phyloP scores from a whole-genome alignment of 1,284 basidiomycete genomes.

The Caloboletus firmus region DNA sequence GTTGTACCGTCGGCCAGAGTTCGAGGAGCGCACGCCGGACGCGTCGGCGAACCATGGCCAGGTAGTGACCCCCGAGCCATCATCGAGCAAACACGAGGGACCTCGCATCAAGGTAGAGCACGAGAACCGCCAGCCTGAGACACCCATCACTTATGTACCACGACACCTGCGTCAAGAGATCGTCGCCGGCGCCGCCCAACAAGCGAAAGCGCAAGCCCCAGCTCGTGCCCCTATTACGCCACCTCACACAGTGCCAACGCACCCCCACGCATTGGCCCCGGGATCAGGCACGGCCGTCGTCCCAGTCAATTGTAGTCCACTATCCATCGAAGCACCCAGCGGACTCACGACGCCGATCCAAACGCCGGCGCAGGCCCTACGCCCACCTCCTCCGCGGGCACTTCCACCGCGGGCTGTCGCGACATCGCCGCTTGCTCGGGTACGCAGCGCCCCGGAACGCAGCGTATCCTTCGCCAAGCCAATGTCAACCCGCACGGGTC shows the following conservation, averaged over 20 bases:
- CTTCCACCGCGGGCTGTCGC: background rate
- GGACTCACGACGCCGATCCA: constrained; percentile 25
- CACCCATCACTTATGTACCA: constrained; percentile 25
- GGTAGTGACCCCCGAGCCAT: background rate
- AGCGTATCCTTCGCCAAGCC: constrained; percentile 13
- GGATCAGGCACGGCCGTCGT: background rate
- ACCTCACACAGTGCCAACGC: background rate
- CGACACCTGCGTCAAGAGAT: constrained; percentile 28
- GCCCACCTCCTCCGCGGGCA: constrained; percentile 4
- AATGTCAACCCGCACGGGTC: background rate
- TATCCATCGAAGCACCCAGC: background rate
- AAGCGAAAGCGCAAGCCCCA: constrained; percentile 2
- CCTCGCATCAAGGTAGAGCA: constrained; percentile 22
- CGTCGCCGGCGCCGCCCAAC: constrained; percentile 13
- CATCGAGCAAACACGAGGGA: background rate
- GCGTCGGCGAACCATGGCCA: background rate
- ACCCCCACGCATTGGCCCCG: background rate
- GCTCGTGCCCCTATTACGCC: background rate
- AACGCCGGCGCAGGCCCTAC: constrained; percentile 14
- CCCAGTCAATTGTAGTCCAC: background rate
- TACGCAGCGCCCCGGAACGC: constrained; percentile 5
- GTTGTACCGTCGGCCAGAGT: constrained; percentile 79
- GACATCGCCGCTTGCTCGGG: constrained; percentile 18
- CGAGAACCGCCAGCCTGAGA: constrained; percentile 8
- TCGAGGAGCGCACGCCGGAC: constrained; percentile 44